Percentiles rank a stretch among this genome's conserved stretches.
phyloP scores from a whole-genome alignment of 2,329 filamentous ascomycete genomes.

The Nigrospora osmanthi region DNA sequence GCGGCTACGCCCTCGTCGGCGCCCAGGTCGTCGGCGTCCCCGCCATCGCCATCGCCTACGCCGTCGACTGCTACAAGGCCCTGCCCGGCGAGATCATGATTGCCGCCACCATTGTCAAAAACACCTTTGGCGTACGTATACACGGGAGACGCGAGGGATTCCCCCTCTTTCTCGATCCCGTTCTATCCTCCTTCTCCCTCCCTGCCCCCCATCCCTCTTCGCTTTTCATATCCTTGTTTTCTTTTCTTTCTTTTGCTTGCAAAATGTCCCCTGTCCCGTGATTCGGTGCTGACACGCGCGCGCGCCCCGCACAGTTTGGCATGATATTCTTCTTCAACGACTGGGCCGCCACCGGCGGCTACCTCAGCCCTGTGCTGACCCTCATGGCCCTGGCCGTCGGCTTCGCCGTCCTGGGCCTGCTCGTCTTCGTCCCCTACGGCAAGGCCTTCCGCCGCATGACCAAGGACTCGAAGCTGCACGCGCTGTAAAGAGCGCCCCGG shows the following conservation, averaged over 20 bases:
- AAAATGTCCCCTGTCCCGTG: too few relatives aligned
- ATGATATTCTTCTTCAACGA: slow-evolving; percentile 22
- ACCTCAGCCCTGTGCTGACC: slow-evolving; percentile 15
- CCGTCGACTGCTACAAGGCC: slow-evolving; percentile 55
- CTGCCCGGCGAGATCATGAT: slow-evolving; percentile 54
- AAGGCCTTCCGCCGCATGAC: slow-evolving; percentile 21
- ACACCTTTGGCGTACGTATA: slow-evolving; percentile 30
- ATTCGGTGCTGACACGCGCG: background rate
- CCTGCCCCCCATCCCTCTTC: too few relatives aligned
- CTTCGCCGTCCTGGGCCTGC: slow-evolving; percentile 15
- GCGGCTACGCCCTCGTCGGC: slow-evolving; percentile 30
- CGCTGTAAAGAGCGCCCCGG: slow-evolving; percentile 6
- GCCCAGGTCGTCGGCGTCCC: slow-evolving; percentile 39
- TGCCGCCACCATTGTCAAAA: slow-evolving; percentile 56
- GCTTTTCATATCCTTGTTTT: too few relatives aligned
- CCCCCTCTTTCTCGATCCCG: too few relatives aligned
- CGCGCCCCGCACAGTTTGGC: slow-evolving; percentile 13
- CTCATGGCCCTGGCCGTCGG: slow-evolving; percentile 19
- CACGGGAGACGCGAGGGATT: too few relatives aligned
- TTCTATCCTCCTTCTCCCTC: too few relatives aligned
- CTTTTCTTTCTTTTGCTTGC: too few relatives aligned
- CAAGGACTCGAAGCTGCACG: slow-evolving; percentile 19
- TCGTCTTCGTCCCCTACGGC: slow-evolving; percentile 17
- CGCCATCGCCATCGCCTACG: slow-evolving; percentile 48
- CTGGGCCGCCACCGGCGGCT: slow-evolving; percentile 15